phyloP scores from a whole-genome alignment of 73 alveolate genomes.

The Paraurostyla sp. region DNA sequence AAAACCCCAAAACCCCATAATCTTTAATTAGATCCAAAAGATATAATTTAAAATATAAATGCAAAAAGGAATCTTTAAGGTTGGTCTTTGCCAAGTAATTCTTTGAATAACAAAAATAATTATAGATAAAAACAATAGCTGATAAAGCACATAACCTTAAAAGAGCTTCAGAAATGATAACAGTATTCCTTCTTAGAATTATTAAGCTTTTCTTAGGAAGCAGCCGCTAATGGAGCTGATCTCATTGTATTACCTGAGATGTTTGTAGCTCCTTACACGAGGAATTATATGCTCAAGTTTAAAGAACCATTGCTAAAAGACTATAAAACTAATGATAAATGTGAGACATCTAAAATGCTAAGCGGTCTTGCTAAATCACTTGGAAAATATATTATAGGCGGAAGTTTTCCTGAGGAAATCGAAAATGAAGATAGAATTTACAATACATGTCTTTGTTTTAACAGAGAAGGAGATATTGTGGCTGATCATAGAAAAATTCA shows the following conservation, averaged over 20 bases:
- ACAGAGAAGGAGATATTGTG: slow-evolving; percentile 85
- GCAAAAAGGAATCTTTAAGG: slow-evolving; percentile 47
- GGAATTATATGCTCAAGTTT: slow-evolving; percentile 78
- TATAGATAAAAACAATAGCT: slow-evolving; percentile 45
- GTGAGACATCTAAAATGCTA: slow-evolving; percentile 86
- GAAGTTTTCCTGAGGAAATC: slow-evolving; percentile 89
- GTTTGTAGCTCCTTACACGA: slow-evolving; percentile 89
- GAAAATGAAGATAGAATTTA: slow-evolving; percentile 81
- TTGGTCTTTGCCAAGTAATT: slow-evolving; percentile 41
- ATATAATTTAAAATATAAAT: too few species aligned
- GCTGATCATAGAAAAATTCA: slow-evolving; percentile 92
- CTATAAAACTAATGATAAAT: slow-evolving; percentile 69
- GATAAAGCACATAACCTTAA: slow-evolving; percentile 53
- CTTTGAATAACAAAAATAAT: background rate
- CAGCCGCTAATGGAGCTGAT: slow-evolving; percentile 90
- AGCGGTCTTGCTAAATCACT: slow-evolving; percentile 81
- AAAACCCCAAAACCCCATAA: slow-evolving; percentile 26
- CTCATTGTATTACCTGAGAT: slow-evolving; percentile 94
- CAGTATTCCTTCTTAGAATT: background rate
- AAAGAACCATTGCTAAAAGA: slow-evolving; percentile 82
- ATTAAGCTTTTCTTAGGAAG: slow-evolving; percentile 58
- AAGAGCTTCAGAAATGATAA: slow-evolving; percentile 67
- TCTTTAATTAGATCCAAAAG: background rate
- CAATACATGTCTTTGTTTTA: slow-evolving; percentile 90
- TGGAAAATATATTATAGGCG: slow-evolving; percentile 89